Evolutionary conservation across 257 asterid species (phyloP).

Genomic region (Nicotiana otophora): DNA sequence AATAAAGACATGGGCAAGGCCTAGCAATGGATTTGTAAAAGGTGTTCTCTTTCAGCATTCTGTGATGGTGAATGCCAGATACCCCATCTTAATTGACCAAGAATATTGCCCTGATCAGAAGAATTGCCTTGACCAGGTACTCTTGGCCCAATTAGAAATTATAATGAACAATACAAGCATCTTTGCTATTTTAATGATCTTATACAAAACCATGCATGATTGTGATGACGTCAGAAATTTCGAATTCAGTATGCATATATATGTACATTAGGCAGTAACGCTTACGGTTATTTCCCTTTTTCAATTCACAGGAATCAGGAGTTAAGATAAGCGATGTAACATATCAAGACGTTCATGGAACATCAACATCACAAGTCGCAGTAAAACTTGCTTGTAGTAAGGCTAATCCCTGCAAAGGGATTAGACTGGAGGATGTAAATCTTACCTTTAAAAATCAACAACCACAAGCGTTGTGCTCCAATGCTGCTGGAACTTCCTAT

Average conservation of each 20-base stretch:
- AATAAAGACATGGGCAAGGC: neutral
- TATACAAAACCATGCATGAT: neutral
- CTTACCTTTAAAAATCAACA: neutral
- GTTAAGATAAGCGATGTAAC: slow-evolving; percentile 8
- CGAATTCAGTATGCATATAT: neutral
- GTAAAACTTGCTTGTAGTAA: slow-evolving; percentile 9
- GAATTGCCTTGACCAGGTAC: slow-evolving; percentile 3
- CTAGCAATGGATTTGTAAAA: neutral
- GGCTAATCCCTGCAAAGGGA: neutral
- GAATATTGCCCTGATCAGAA: slow-evolving; percentile 3
- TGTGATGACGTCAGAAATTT: neutral
- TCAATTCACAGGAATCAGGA: neutral
- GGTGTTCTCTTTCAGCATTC: slow-evolving; percentile 7
- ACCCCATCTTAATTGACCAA: slow-evolving; percentile 9
- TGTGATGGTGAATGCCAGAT: neutral
- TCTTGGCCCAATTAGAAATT: neutral
- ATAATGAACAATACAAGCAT: neutral
- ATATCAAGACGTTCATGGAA: slow-evolving; percentile 9
- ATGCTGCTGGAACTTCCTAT: slow-evolving; percentile 6
- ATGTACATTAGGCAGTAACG: neutral
- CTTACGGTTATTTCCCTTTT: neutral
- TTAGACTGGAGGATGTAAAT: slow-evolving; percentile 1
- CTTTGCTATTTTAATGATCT: neutral
- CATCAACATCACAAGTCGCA: neutral
- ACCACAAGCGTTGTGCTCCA: slow-evolving; percentile 9